These are phyloP conservation scores for Coniosporium apollinis DNA, from an alignment of 495 filamentous ascomycete species.

Conservation along the genomic window DNA sequence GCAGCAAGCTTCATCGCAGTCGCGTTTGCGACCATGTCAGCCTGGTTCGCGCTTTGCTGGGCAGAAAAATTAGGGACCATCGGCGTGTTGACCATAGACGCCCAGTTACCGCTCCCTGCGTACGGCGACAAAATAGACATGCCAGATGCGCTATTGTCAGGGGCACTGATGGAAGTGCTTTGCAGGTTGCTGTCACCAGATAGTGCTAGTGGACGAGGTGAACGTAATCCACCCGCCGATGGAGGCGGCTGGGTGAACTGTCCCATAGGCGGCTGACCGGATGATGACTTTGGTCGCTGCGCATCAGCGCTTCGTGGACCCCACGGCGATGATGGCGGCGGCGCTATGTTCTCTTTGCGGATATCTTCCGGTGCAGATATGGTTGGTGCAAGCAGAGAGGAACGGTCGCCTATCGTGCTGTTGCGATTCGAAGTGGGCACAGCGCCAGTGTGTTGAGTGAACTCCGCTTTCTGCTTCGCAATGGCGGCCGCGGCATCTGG, in stretches of 20 bases:
- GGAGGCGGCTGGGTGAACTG: conserved; percentile 81
- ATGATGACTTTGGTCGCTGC: conserved; percentile 75
- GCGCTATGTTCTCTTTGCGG: conserved; percentile 19
- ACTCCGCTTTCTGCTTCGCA: conserved; percentile 92
- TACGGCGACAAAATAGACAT: conserved; percentile 84
- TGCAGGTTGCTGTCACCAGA: conserved; percentile 56
- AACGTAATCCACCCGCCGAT: conserved; percentile 57
- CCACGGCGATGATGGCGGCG: conserved; percentile 63
- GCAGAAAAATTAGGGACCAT: conserved; percentile 70
- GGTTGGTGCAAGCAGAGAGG: conserved; percentile 60
- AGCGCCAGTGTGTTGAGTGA: conserved; percentile 83
- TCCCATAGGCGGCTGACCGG: conserved; percentile 80
- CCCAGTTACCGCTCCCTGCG: conserved; percentile 79
- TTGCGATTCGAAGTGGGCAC: conserved; percentile 85
- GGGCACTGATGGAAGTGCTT: conserved; percentile 61
- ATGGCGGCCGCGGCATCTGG: conserved; percentile 95
- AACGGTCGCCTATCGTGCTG: conserved; percentile 66
- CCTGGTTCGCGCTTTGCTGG: conserved; percentile 45
- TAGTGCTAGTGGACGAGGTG: conserved; percentile 51
- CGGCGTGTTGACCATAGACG: conserved; percentile 94
- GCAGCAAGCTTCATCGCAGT: conserved; percentile 98
- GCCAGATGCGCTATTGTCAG: conserved; percentile 46
- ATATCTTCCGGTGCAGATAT: conserved; percentile 46
- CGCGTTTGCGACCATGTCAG: conserved; percentile 97
- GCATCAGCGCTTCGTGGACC: conserved; percentile 38